Base-by-base conservation (phyloP, 1,139 yeast species). In the Yamadazyma blattariae region DNA sequence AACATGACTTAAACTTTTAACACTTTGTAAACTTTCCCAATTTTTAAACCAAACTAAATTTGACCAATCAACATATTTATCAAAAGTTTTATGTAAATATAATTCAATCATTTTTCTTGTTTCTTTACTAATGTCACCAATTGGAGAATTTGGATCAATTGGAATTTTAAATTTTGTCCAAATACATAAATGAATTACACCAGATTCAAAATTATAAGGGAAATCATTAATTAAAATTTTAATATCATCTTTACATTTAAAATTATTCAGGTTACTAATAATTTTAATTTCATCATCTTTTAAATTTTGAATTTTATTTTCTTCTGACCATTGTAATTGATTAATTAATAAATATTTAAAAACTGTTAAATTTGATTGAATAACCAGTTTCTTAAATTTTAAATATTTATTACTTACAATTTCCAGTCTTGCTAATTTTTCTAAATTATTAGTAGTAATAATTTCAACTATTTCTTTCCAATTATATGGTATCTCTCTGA, bases 11-110 rank as follows among this genome's bases (percentile, higher is more conserved):
- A 79, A 61, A 22, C 72, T 64, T 41, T 65, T 66, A 7, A 79
- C 79, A 47, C 83, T 76, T 50, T 79, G 86, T 29, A 79, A 56
- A 7, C 72, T 64, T 6, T 76, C 71, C 77, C 82, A 79, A 49
- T 79, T 79, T 45, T 79, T 70, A 55, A 79, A 79, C 86, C 86
- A 79, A 3, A 67, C 48, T 10, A 79, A 48, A 35, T 72, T 55
- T 6, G 64, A 62, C 37, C 57, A 41, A 1, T 52, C 45, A 0
- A 67, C 67, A 25, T 70, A 51, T 29, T 54, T 52, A 24, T 65
- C 57, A 49, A 79, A 77, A 0, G 78, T 74, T 42, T 64, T 60
- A 10, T 52, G 42, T 18, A 76, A 56, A 41, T 72, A 76, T 30
- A 39, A 44, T 32, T 66, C 67, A 7, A 76, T 67, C 3, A 61